Conservation (phyloP, 176 grass and related monocot species). For the Oryza glumipatula region DNA sequence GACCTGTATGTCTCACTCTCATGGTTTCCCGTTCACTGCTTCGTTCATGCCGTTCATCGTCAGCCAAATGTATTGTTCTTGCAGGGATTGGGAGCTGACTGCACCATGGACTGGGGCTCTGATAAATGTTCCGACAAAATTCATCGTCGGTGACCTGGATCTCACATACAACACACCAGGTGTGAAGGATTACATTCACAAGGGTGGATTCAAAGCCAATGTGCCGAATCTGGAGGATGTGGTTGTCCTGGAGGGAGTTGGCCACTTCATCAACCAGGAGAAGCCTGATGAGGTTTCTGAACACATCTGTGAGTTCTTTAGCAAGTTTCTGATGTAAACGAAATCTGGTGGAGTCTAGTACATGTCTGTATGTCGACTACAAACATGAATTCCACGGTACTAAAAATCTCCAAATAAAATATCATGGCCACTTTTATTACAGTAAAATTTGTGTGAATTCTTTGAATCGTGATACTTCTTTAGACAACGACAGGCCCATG, state of each 20-base stretch:
- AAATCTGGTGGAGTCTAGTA: neutral
- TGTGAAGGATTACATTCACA: slow-evolving; percentile 63
- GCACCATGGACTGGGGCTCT: slow-evolving; percentile 66
- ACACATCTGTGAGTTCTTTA: slow-evolving; percentile 76
- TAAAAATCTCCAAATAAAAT: too few species aligned
- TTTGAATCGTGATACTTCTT: too few species aligned
- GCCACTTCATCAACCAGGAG: slow-evolving; percentile 81
- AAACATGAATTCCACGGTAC: too few species aligned
- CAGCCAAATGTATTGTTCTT: too few species aligned
- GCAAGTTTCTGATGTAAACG: slow-evolving; percentile 50
- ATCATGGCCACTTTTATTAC: too few species aligned
- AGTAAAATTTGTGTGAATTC: too few species aligned
- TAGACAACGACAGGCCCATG: too few species aligned
- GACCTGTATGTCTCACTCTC: slow-evolving; percentile 59
- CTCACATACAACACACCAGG: slow-evolving; percentile 59
- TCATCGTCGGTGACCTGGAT: slow-evolving; percentile 76
- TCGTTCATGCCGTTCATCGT: too few species aligned
- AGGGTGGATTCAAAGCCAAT: slow-evolving; percentile 59
- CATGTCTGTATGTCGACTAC: neutral
- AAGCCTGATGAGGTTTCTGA: slow-evolving; percentile 72
- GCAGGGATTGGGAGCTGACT: slow-evolving; percentile 77
- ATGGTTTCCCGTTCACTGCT: too few species aligned
- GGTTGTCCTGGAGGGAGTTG: slow-evolving; percentile 65
- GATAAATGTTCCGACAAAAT: slow-evolving; percentile 67
- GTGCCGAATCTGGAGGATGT: slow-evolving; percentile 83